Evolutionary conservation across 108 stramenopile species (phyloP).

Genomic region (Fragilaria crotonensis): DNA sequence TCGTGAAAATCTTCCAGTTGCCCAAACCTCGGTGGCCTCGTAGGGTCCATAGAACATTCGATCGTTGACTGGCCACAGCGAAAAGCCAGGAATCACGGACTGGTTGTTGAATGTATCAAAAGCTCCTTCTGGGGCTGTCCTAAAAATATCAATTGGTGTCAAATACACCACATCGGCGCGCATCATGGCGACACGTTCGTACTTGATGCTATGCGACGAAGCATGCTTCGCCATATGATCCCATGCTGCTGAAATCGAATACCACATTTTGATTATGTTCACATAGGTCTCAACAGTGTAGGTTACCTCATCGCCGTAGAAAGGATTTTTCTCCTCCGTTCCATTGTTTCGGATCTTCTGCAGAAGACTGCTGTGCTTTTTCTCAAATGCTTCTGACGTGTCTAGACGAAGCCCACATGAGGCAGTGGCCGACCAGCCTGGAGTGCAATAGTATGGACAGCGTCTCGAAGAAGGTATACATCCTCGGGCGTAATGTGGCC

Average conservation of each 20-base stretch:
- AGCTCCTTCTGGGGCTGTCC: background rate
- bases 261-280: slow-evolving; percentile 20
- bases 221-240: slow-evolving; percentile 10
- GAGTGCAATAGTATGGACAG: slow-evolving; percentile 1
- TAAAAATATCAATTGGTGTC: slow-evolving; percentile 39
- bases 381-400: background rate
- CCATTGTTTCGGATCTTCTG: background rate
- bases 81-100: slow-evolving; percentile 21
- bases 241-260: slow-evolving; percentile 21
- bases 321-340: slow-evolving; percentile 7
- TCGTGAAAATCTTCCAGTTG: slow-evolving; percentile 30
- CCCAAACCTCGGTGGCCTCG: slow-evolving; percentile 36
- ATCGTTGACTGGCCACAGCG: slow-evolving; percentile 25
- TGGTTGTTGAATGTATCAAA: slow-evolving; percentile 12
- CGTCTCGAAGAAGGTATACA: slow-evolving; percentile 26
- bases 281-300: background rate
- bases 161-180: slow-evolving; percentile 42
- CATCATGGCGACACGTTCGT: slow-evolving; percentile 42
- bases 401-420: background rate
- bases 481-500: slow-evolving; percentile 34
- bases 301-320: slow-evolving; percentile 22
- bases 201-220: background rate
- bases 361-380: background rate
- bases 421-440: background rate
- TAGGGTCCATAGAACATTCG: slow-evolving; percentile 44